Evolutionary conservation across 805 yeast genomes (phyloP), one percentile per base, ranked within the genome.

Genomic region (Nakazawaea laoshanensis): DNA sequence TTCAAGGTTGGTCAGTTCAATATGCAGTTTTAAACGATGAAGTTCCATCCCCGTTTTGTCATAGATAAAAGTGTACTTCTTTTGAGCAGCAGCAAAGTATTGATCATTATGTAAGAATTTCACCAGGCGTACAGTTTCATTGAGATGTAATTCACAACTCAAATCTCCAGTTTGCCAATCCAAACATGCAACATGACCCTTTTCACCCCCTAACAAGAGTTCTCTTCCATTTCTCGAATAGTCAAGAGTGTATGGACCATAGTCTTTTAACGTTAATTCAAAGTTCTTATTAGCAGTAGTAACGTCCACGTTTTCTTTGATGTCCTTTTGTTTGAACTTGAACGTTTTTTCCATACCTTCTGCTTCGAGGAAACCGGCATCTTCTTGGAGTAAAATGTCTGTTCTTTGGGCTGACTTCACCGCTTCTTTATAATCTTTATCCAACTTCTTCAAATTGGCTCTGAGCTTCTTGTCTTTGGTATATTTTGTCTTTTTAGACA

Each of bases 1-100:
- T 42, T 88, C 94, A 48, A 92, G 61, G 38, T 71, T 63, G 24
- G 88, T 84, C 18, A 79, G 79, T 45, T 88, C 97, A 19, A 86
- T 65, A 53, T 92, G 98, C 50, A 84, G 92, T 48, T 82, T 83
- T 57, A 92, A 65, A 48, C 94, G 74, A 58, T 92, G 99, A 39
- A 92, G 60, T 65, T 92, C 99, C 34, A 80, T 68, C 19, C 99
- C 99, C 41, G 78, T 74, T 43, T 79, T 78, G 56, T 92, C 96
- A 55, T 92, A 92, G 23, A 92, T 83, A 53, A 80, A 92, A 0
- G 92, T 83, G 56, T 89, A 85, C 54, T 86, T 88, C 59, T 87
- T 88, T 59, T 92, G 99, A 2, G 99, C 97, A 12, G 79, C 95
- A 0, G 99, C 99, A 61, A 85, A 87, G 56, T 65, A 87, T 56